phyloP scores from a whole-genome alignment of 2,329 filamentous ascomycete species.

The Trichoderma afroharzianum region DNA sequence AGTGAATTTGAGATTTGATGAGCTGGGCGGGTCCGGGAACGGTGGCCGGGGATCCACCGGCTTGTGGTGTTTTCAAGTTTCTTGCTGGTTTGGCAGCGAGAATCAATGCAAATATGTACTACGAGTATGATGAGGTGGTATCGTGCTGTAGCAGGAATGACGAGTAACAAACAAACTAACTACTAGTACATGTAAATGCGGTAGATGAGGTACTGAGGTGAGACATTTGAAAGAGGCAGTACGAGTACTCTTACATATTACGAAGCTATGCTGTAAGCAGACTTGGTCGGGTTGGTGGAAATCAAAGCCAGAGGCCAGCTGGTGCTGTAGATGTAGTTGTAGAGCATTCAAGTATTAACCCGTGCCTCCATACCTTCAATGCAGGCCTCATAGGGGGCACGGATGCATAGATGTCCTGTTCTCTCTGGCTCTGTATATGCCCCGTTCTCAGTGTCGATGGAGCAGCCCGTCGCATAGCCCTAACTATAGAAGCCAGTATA shows the following conservation, averaged over 20 bases:
- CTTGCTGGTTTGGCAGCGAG: too few species aligned
- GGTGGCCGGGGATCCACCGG: slow-evolving; percentile 1
- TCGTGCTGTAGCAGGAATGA: not conserved
- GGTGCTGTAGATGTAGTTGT: not conserved
- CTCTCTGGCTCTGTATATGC: not conserved
- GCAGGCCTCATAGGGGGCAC: not conserved
- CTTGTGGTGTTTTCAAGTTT: not conserved
- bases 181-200: not conserved
- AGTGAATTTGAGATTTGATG: not conserved
- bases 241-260: too few species aligned
- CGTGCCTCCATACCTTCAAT: too few species aligned
- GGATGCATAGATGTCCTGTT: not conserved
- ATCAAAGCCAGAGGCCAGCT: not conserved
- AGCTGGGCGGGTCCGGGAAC: not conserved
- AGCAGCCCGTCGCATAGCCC: not conserved
- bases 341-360: not conserved
- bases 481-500: not conserved
- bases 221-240: not conserved
- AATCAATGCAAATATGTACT: too few species aligned
- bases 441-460: not conserved
- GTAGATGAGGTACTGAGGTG: not conserved
- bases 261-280: not conserved
- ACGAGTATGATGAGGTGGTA: not conserved
- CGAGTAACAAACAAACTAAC: not conserved
- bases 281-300: not conserved